Base-by-base conservation (phyloP, 805 yeast species). In the Kodamaea restingae region DNA sequence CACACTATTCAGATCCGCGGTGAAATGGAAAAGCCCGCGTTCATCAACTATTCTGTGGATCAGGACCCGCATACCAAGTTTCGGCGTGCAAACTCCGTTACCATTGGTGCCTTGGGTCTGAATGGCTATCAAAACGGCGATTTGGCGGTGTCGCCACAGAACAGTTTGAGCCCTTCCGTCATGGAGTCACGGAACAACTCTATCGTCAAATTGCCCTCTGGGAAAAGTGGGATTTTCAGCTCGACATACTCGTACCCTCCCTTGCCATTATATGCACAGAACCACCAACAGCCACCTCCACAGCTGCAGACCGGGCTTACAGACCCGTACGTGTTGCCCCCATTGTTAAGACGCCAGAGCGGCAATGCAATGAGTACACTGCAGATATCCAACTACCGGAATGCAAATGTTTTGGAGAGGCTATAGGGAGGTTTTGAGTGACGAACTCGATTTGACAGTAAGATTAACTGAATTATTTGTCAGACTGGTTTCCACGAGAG, bases 71-170 rank as follows among this genome's bases (percentile, higher is more conserved):
- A 36, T 18, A 36, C 38, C 18, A 30, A 28, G 26, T 28, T 17
- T 32, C 11, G 47, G 38, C 25, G 37, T 37, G 50, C 58, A 7
- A 53, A 52, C 34, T 54, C 59, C 3, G 46, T 54, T 12, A 47
- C 58, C 2, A 33, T 54, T 30, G 55, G 54, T 4, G 32, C 45
- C 10, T 28, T 35, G 32, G 32, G 33, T n/a, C n/a, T n/a, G 10
- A 17, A 24, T n/a, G 21, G 14, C 10, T 18, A 22, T 18, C n/a
- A n/a, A n/a, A 7, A 25, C 26, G 36, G 17, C 12, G 21, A 36
- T 15, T 17, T 30, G 12, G 31, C 32, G 11, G 35, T 31, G 24
- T 36, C 39, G 15, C 35, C 39, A 2, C 32, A 20, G 9, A 36
- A 36, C 39, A 30, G 25, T 18, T 30, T 24, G 25, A 30, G 24